Evolutionary conservation across 1,284 basidiomycete genomes (phyloP), one percentile per base, ranked within the genome.

Genomic region (Meripilus lineatus): DNA sequence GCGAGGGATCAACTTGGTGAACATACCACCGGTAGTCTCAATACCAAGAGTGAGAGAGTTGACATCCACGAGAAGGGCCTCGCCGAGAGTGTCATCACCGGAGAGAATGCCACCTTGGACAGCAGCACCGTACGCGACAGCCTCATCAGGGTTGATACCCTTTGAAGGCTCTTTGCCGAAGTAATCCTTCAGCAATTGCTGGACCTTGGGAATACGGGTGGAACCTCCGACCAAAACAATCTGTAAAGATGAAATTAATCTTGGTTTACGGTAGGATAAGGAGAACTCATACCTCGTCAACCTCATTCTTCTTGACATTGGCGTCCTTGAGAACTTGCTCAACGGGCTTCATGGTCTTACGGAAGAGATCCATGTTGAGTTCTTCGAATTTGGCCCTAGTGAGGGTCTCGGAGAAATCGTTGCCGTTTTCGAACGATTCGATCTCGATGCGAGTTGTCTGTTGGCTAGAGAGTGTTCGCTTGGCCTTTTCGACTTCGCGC

Each of bases 321-420:
- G 95, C 88, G 63, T 99, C 95, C 83, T 97, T 97, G 61, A 98
- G 77, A 26, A 98, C 95, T 70, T 97, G 93, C 71, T 97, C 93
- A 54, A 98, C 95, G 55, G 95, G 95, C 79, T 94, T 95, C 90
- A 98, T 93, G 35, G 95, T 98, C 81, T 94, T 94, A 61, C 93
- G 81, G 89, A 99, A 98, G 41, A 98, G 83, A 61, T 99, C 94
- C 74, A 96, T 89, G 83, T 97, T 97, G 58, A 98, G 77, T 69
- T 98, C 94, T 70, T 98, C 95, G 64, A 99, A 98, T 73, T 97
- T 98, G 73, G 95, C 93, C 49, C 94, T 84, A 49, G 95, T 98
- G 34, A 98, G 80, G 13, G 93, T 92, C 77, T 97, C 94, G 30
- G 92, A 90, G 62, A 98, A 92, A 74, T 99, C 95, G 61, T 96